Base-by-base conservation (phyloP, 805 yeast species). In the Ogataea degrootiae region DNA sequence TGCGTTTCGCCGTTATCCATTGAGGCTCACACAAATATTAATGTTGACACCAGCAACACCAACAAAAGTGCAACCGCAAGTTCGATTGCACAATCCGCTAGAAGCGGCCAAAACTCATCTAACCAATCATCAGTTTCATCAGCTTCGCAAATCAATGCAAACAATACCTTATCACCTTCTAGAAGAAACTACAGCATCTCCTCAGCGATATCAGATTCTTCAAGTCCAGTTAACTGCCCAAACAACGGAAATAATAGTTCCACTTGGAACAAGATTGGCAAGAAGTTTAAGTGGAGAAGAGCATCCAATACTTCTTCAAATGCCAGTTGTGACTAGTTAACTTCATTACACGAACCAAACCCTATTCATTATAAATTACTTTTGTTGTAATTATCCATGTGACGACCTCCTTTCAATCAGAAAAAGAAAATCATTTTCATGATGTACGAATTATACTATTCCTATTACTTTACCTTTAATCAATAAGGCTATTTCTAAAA, bases 241-340 rank as follows among this genome's bases (percentile, higher is more conserved):
- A 21, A 17, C 19, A 23, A 14, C 9, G 17, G 16, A 5, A 17
- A 17, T 15, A 11, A 19, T 5, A 11, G 37, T 17, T 52, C 56
- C 12, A 47, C 57, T 16, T 60, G 63, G 61, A 50, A 51, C 40
- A 62, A 58, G 41, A 35, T 62, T 15, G 60, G 62, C 5, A 60
- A 54, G 36, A 64, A 61, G 42, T 51, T 64, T n/a, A 60, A 56
- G 39, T 60, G 67, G 67, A 59, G 65, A 49, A 50, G 69, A 33
- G 49, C 60, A 14, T 63, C 69, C 2, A 58, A 52, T 48, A 45
- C 60, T 34, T 56, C 61, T 5, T 48, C 48, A 8, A 37, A 34
- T 35, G 47, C 41, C 6, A 22, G 14, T 23, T 40, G 46, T 39
- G 53, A 50, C 7, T 50, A 42, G 43, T 1, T 26, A 9, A 9